Conservation (phyloP, 1,284 basidiomycete genomes). For the Trichosporon ovoides region DNA sequence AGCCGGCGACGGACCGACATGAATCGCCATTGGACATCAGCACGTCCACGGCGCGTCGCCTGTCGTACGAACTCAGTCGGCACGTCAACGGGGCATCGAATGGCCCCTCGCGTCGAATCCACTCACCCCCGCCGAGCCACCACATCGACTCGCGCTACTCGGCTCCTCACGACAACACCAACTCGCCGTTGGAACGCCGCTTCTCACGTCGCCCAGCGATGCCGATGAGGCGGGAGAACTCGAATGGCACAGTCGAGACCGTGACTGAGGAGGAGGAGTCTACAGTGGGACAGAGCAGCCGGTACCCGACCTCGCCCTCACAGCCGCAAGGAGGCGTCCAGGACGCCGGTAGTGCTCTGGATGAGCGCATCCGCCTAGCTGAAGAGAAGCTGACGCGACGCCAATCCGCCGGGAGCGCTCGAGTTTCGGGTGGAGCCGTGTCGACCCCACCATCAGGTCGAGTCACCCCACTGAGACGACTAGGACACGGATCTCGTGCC, state of each 20-base stretch:
- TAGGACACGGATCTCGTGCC: background rate
- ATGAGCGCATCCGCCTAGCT: constrained; percentile 36
- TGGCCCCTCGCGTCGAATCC: background rate
- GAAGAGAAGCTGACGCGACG: constrained; percentile 28
- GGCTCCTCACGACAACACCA: background rate
- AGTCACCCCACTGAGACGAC: background rate
- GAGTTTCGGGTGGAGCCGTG: background rate
- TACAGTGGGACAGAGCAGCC: background rate
- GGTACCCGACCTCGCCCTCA: background rate
- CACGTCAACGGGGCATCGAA: background rate
- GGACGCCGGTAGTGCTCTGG: constrained; percentile 13
- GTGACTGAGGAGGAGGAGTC: constrained; percentile 10
- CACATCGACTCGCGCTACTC: background rate
- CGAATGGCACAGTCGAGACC: constrained; percentile 1
- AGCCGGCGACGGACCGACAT: background rate
- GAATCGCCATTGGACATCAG: background rate
- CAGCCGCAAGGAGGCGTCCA: background rate
- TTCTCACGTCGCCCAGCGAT: constrained; percentile 13
- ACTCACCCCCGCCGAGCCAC: background rate
- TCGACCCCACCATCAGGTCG: constrained; percentile 1
- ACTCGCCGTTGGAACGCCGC: constrained; percentile 14
- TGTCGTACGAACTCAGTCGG: constrained; percentile 2
- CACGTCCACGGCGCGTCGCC: background rate
- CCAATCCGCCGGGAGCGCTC: background rate
- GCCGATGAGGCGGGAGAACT: constrained; percentile 9